These are phyloP conservation scores for Acanthamoeba rhysodes DNA, from an alignment of 208 protist genomes.

Conservation along the genomic window DNA sequence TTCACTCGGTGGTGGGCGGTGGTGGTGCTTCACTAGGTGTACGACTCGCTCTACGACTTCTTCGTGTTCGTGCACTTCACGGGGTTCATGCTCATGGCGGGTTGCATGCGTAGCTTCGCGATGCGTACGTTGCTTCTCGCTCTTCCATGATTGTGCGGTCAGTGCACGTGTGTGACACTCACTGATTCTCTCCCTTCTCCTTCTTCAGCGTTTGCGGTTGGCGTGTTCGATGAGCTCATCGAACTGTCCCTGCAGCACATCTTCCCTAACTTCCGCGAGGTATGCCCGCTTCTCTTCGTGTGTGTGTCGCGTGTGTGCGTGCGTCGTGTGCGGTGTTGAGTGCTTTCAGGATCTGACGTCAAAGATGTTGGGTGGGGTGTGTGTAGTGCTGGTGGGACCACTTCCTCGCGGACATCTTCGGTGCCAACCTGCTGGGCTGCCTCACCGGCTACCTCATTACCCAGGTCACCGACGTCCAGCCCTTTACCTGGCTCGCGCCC, in stretches of 20 bases:
- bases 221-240: slow-evolving; percentile 55
- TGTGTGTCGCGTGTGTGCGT: background rate
- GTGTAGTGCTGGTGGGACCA: slow-evolving; percentile 69
- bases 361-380: too few relatives aligned
- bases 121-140: background rate
- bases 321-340: background rate
- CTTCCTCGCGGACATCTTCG: slow-evolving; percentile 61
- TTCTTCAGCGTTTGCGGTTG: slow-evolving; percentile 11
- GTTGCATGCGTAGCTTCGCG: slow-evolving; percentile 60
- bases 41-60: slow-evolving; percentile 69
- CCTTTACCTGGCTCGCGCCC: slow-evolving; percentile 41
- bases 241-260: slow-evolving; percentile 65
- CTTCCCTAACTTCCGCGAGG: slow-evolving; percentile 69
- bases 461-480: slow-evolving; percentile 15
- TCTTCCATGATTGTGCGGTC: too few relatives aligned
- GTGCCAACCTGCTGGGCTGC: slow-evolving; percentile 65
- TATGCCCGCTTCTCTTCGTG: background rate
- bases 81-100: slow-evolving; percentile 60
- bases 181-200: background rate
- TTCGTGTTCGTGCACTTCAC: slow-evolving; percentile 72
- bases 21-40: background rate
- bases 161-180: background rate
- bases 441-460: slow-evolving; percentile 43
- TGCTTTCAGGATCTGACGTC: background rate
- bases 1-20: background rate